A percentile compares a stretch with the other conserved stretches of the same genome.
These are phyloP conservation scores for Mortierella sp. DNA, from an alignment of 371 early-diverging fungal genomes.

Conservation along the genomic window DNA sequence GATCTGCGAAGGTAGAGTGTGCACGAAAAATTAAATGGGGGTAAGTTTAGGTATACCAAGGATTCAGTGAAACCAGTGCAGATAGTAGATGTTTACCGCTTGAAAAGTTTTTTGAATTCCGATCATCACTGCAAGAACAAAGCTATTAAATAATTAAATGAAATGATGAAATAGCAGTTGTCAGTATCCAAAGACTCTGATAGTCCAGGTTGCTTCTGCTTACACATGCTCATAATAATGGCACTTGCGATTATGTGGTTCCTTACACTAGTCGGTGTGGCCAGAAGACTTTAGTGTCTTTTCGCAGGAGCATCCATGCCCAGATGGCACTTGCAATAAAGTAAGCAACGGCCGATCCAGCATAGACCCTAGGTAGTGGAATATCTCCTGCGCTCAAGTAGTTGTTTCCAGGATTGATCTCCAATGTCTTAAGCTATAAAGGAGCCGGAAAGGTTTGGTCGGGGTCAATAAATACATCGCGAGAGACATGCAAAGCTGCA, in stretches of 20 bases:
- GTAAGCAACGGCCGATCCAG: constrained; percentile 52
- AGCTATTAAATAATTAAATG: constrained; percentile 28
- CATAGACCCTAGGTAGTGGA: constrained; percentile 63
- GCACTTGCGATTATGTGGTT: neutral
- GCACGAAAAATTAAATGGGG: too few species aligned
- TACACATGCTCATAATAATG: neutral
- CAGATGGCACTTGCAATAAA: constrained; percentile 52
- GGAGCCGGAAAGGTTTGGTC: neutral
- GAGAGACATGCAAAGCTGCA: too few species aligned
- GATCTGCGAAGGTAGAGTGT: constrained; percentile 36
- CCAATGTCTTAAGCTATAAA: constrained; percentile 55
- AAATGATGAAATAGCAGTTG: neutral
- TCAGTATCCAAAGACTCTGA: too few species aligned
- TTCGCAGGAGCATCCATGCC: constrained; percentile 49
- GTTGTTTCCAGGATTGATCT: constrained; percentile 61
- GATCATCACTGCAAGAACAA: constrained; percentile 58
- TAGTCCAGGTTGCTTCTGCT: too few species aligned
- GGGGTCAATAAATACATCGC: neutral
- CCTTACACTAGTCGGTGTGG: constrained; percentile 67
- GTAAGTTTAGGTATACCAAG: too few species aligned
- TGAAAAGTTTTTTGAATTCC: constrained; percentile 64
- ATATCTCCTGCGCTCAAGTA: constrained; percentile 66
- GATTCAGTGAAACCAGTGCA: too few species aligned
- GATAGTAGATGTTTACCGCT: constrained; percentile 50
- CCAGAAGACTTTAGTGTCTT: constrained; percentile 60